phyloP scores from a whole-genome alignment of 805 yeast species.

The Limtongozyma cylindracea region DNA sequence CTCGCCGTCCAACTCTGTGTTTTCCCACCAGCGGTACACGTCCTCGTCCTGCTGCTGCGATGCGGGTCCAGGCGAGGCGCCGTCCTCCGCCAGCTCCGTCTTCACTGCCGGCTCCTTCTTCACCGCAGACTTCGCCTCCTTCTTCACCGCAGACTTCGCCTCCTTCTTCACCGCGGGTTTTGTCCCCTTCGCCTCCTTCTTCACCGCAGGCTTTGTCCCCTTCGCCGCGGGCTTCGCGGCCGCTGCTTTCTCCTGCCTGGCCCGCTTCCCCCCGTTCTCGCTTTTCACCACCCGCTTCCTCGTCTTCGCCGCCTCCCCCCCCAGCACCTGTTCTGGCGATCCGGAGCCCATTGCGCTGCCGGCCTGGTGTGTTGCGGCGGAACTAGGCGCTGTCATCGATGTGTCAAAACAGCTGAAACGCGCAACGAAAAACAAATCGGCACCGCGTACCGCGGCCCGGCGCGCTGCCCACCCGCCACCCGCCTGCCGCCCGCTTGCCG shows the following conservation, averaged over 20 bases:
- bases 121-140: conserved; percentile 4
- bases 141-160: conserved; percentile 3
- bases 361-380: too few species aligned
- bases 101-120: conserved; percentile 2
- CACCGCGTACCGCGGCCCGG: too few species aligned
- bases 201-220: conserved; percentile 3
- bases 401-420: too few species aligned
- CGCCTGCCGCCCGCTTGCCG: too few species aligned
- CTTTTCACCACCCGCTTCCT: conserved; percentile 1
- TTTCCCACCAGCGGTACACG: conserved; percentile 72
- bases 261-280: conserved; percentile 1
- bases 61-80: too few species aligned
- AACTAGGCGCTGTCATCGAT: too few species aligned
- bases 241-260: conserved; percentile 1
- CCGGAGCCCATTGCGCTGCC: too few species aligned
- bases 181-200: conserved; percentile 1
- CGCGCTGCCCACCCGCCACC: too few species aligned
- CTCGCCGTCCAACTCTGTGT: conserved; percentile 42
- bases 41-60: conserved; percentile 20
- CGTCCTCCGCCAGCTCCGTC: conserved; percentile 11
- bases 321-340: too few species aligned
- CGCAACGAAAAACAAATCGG: too few species aligned
- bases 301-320: conserved; percentile 2
- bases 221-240: conserved; percentile 2
- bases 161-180: background rate